Evolutionary conservation across 306 rosid species (phyloP).

Genomic region (Casuarina glauca): DNA sequence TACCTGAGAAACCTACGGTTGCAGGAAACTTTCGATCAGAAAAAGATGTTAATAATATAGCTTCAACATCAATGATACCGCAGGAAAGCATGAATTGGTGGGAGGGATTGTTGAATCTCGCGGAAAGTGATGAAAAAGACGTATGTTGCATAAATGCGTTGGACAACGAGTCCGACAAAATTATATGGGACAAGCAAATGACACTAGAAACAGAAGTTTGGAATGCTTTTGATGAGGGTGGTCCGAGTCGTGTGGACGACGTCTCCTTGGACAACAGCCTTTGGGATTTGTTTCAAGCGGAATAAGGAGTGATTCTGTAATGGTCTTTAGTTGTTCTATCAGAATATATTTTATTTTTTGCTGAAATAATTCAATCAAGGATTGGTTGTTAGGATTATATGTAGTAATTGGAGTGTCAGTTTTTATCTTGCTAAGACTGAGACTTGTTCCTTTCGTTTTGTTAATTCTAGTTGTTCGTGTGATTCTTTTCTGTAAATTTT

Average conservation of each 20-base stretch:
- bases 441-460: too few species aligned
- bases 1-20: neutral
- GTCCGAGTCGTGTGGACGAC: neutral
- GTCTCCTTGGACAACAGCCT: neutral
- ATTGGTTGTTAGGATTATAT: too few species aligned
- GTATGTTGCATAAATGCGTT: neutral
- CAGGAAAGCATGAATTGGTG: neutral
- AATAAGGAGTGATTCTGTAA: neutral
- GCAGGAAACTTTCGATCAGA: neutral
- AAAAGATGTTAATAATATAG: neutral
- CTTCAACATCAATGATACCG: neutral
- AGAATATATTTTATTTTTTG: too few species aligned
- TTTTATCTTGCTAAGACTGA: too few species aligned
- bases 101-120: constrained; percentile 7
- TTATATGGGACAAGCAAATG: neutral
- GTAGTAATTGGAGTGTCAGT: too few species aligned
- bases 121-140: neutral
- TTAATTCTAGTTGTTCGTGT: too few species aligned
- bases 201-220: neutral
- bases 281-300: neutral
- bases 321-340: too few species aligned
- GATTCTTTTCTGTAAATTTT: too few species aligned
- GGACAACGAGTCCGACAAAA: neutral
- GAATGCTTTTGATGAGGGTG: neutral
- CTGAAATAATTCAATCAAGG: too few species aligned